These are phyloP conservation scores for Leccinum boreale DNA, from an alignment of 768 basidiomycete genomes.

Conservation along the genomic window DNA sequence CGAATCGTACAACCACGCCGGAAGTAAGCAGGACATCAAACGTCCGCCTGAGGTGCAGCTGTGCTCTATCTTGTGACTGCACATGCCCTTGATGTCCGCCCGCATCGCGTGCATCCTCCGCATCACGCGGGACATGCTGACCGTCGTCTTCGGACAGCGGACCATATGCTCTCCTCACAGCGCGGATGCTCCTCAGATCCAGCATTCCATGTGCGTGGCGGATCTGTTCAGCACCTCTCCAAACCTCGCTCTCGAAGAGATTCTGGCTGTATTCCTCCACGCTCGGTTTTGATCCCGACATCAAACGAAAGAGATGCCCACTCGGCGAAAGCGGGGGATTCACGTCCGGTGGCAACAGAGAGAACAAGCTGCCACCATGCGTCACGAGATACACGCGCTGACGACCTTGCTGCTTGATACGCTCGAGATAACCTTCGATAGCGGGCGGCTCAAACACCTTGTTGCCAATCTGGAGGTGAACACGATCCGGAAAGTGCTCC, in stretches of 20 bases:
- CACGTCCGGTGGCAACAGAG: constrained; percentile 47
- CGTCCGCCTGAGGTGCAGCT: constrained; percentile 56
- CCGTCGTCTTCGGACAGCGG: constrained; percentile 29
- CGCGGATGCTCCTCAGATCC: constrained; percentile 68
- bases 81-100: constrained; percentile 59
- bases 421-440: constrained; percentile 84
- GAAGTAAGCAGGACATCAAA: constrained; percentile 76
- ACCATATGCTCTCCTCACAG: constrained; percentile 54
- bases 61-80: constrained; percentile 40
- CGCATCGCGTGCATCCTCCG: constrained; percentile 55
- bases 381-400: constrained; percentile 66
- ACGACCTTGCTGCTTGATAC: constrained; percentile 55
- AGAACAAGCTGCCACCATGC: constrained; percentile 73
- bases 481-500: constrained; percentile 56
- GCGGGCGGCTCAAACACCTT: constrained; percentile 70
- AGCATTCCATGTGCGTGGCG: constrained; percentile 61
- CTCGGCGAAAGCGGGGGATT: constrained; percentile 73
- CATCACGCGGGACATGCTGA: constrained; percentile 26
- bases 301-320: constrained; percentile 31
- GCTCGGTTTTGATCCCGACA: constrained; percentile 27
- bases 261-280: constrained; percentile 28
- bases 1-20: constrained; percentile 70
- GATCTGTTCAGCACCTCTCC: constrained; percentile 63
- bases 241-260: constrained; percentile 51
- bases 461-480: constrained; percentile 39